Conservation (phyloP, 2,329 filamentous ascomycete species). For the Bipolaris gigantea region DNA sequence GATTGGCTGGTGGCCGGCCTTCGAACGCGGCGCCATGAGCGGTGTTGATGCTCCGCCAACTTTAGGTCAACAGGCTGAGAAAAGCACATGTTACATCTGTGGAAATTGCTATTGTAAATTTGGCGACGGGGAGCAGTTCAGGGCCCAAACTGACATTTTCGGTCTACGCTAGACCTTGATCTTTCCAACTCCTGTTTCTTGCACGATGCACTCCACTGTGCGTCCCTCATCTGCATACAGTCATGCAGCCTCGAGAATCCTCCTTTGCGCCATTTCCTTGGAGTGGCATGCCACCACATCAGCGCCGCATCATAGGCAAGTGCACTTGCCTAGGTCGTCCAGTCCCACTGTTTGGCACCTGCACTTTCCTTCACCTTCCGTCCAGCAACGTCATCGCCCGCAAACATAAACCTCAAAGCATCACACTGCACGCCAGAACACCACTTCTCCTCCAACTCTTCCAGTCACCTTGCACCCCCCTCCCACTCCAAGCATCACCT, state of each 20-base stretch:
- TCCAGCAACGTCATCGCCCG: constrained; percentile 1
- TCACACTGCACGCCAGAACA: not conserved
- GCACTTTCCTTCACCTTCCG: not conserved
- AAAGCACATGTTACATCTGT: not conserved
- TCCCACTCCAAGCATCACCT: constrained; percentile 2
- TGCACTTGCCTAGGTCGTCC: not conserved
- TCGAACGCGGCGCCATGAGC: constrained; percentile 17
- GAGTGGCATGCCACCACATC: not conserved
- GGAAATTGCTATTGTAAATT: not conserved
- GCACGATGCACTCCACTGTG: no score
- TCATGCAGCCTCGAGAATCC: not conserved
- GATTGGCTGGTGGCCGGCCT: constrained; percentile 27
- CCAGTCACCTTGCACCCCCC: not conserved
- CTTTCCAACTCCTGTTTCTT: not conserved
- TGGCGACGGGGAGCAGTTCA: not conserved
- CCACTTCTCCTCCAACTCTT: not conserved
- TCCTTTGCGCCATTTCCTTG: not conserved
- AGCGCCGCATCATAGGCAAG: not conserved
- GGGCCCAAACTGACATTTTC: not conserved
- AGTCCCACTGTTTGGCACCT: not conserved
- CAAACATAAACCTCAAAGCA: not conserved
- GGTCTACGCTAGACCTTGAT: not conserved
- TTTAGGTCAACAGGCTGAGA: not conserved
- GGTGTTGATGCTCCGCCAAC: not conserved
- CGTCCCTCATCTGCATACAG: not conserved